Conservation (phyloP, 2,329 filamentous ascomycete species). For the Botrytis aclada region DNA sequence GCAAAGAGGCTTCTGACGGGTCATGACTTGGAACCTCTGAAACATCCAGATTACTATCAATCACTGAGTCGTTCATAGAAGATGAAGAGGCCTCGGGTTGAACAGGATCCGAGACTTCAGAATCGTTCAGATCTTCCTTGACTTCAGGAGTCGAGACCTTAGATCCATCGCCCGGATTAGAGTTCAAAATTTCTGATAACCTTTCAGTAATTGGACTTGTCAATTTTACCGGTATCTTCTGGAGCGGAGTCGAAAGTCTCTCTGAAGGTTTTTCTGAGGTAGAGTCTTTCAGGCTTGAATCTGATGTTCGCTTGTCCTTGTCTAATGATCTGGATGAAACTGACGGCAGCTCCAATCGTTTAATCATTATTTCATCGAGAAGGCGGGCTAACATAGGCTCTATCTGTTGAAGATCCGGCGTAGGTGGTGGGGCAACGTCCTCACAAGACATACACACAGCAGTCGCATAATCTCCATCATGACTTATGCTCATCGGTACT, state of each 20-base stretch:
- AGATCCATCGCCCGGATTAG: background rate
- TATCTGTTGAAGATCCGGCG: constrained; percentile 7
- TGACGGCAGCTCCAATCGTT: background rate
- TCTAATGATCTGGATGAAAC: background rate
- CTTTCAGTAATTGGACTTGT: background rate
- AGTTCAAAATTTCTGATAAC: constrained; percentile 3
- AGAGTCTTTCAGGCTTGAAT: background rate
- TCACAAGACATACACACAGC: constrained; percentile 59
- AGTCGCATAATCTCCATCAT: constrained; percentile 79
- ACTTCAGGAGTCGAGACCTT: background rate
- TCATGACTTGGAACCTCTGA: background rate
- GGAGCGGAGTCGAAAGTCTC: background rate
- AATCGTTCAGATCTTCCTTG: background rate
- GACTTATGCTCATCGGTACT: constrained; percentile 76
- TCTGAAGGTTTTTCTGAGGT: background rate
- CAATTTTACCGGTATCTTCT: background rate
- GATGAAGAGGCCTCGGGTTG: background rate
- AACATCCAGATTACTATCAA: background rate
- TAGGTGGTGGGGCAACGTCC: background rate
- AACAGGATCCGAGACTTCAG: background rate
- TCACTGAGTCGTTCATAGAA: background rate
- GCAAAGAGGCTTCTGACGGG: background rate
- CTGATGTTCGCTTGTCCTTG: too few species aligned
- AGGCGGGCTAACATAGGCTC: background rate
- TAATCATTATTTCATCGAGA: constrained; percentile 3